These are phyloP conservation scores for Cladorrhinum sp. DNA, from an alignment of 2,329 filamentous ascomycete species.

Conservation along the genomic window DNA sequence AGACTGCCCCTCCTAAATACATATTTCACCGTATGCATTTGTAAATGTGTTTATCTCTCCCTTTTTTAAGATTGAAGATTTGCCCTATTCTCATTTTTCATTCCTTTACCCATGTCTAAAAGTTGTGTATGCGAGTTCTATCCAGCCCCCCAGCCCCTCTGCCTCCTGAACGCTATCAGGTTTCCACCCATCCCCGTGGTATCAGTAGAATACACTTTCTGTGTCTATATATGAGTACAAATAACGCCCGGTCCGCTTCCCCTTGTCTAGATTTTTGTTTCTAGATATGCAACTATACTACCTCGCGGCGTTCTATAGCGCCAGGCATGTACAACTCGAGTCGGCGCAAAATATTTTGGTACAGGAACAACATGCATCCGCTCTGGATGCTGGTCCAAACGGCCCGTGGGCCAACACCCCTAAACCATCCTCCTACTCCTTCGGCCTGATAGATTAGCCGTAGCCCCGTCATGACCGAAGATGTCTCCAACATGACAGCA, in stretches of 20 bases:
- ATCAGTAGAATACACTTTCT: slow-evolving; percentile 25
- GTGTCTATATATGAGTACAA: slow-evolving; percentile 13
- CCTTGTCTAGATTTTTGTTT: background rate
- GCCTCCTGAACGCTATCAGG: slow-evolving; percentile 19
- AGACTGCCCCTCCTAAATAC: background rate
- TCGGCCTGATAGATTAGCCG: slow-evolving; percentile 87
- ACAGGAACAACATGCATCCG: slow-evolving; percentile 93
- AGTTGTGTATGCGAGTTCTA: slow-evolving; percentile 20
- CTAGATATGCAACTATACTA: slow-evolving; percentile 13
- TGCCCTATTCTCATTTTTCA: background rate
- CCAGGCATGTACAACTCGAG: slow-evolving; percentile 56
- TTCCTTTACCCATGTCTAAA: slow-evolving; percentile 14
- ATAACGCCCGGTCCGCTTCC: background rate
- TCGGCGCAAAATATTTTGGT: slow-evolving; percentile 79
- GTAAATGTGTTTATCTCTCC: slow-evolving; percentile 5
- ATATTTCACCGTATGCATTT: background rate
- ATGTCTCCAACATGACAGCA: slow-evolving; percentile 78
- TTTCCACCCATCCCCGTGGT: slow-evolving; percentile 8
- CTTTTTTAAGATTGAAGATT: slow-evolving; percentile 12
- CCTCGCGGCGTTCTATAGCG: slow-evolving; percentile 27
- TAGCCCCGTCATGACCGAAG: slow-evolving; percentile 80
- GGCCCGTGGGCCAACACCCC: slow-evolving; percentile 85
- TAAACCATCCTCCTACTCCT: slow-evolving; percentile 85
- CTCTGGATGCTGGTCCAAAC: slow-evolving; percentile 99
- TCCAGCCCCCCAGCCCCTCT: slow-evolving; percentile 26